Evolutionary conservation across 306 rosid species (phyloP), one percentile per base, ranked within the genome.

Genomic region (Begonia loranthoides): DNA sequence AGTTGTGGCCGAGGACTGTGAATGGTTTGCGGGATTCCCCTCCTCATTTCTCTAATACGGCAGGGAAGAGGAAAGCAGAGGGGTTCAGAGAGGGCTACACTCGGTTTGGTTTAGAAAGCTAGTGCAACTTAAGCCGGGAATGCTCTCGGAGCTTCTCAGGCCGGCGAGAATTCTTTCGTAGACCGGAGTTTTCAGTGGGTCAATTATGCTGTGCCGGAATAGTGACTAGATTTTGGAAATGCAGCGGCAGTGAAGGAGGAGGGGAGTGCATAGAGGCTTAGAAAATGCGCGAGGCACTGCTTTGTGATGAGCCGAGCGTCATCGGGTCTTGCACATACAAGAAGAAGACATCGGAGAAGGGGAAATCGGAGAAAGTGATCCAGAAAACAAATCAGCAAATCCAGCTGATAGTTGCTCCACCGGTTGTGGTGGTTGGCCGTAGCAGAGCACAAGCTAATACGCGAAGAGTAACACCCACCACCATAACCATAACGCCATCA

Each of bases 201-300:
- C 6, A 43, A 43, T n/a, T 43, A 10, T 43, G 0, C 1, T n/a
- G n/a, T 3, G 5, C 10, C 13, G 16, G 15, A 17, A 10, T 4
- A 21, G 9, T 24, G 21, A 11, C 41, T 11, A 10, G 48, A 58
- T 41, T 48, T 61, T 36, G 54, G 49, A 47, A 65, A 67, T 73
- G 76, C 69, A 48, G 62, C 54, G 49, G 28, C 10, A 6, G 9
- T 5, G 60, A 49, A 14, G 19, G 61, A 13, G 22, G 36, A 48
- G 14, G 19, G 53, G 49, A 9, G 41, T n/a, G 41, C 9, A 40
- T 22, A 13, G 44, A 17, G 52, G 43, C 54, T 28, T 54, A 3
- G 33, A 84, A 79, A 90, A 90, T 90, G 99, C 97, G 80, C 15
- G 77, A 80, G 38, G 66, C 79, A 34, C 78, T 69, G 15, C 16